Evolutionary conservation across 257 asterid genomes (phyloP).

Genomic region (Forsythia suspensa): DNA sequence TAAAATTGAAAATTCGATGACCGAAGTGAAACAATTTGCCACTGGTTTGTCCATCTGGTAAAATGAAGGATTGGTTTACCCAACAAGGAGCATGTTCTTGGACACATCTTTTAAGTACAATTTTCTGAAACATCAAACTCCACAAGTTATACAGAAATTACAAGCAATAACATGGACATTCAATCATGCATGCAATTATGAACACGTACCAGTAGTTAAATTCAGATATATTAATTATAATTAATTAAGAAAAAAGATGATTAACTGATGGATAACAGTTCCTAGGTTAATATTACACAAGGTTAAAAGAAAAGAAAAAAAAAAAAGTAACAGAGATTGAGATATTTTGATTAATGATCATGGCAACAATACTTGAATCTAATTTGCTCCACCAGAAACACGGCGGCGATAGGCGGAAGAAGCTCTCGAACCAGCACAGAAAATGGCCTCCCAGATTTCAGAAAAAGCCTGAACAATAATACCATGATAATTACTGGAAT

Average conservation of each 20-base stretch:
- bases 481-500: constrained; percentile 60
- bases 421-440: constrained; percentile 22
- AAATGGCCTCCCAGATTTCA: constrained; percentile 67
- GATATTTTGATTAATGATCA: not conserved
- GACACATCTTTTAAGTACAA: not conserved
- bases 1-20: no score
- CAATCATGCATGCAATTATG: not conserved
- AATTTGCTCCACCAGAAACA: not conserved
- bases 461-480: constrained; percentile 65
- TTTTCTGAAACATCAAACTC: not conserved
- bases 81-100: not conserved
- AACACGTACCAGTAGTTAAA: not conserved
- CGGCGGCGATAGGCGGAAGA: constrained; percentile 18
- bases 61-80: not conserved
- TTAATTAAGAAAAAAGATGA: not conserved
- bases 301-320: not conserved
- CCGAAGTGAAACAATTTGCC: no score
- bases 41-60: not conserved
- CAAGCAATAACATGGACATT: not conserved
- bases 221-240: not conserved
- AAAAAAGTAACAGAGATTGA: not conserved
- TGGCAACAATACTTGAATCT: not conserved
- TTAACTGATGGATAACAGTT: not conserved
- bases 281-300: not conserved
- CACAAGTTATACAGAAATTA: not conserved